A percentile compares a stretch with the other conserved stretches of the same genome.
Conservation (phyloP, 73 alveolate species). For the Effrenium voratum region DNA sequence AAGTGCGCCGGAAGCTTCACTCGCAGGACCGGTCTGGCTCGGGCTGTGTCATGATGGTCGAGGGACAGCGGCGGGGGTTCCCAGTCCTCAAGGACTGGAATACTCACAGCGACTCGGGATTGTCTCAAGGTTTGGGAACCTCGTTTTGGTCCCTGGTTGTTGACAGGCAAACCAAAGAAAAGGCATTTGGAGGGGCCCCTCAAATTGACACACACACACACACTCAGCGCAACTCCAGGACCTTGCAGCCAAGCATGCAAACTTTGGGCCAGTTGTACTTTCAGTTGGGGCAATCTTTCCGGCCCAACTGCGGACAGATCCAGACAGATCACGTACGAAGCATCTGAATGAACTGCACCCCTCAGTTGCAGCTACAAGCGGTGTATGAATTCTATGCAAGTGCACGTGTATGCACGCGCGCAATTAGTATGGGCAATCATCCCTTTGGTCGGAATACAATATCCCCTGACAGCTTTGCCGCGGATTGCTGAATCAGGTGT, state of each 20-base stretch:
- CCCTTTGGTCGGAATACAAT: not conserved
- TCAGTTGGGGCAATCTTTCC: no score
- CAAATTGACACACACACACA: no score
- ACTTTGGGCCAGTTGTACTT: no score
- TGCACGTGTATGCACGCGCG: not conserved
- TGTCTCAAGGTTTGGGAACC: no score
- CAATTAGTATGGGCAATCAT: not conserved
- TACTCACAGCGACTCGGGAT: no score
- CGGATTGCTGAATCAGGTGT: constrained; percentile 18
- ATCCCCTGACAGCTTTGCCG: not conserved
- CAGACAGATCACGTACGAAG: not conserved
- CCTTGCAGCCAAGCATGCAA: no score
- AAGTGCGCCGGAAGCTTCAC: no score
- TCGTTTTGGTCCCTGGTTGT: no score
- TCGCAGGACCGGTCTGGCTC: constrained; percentile 68
- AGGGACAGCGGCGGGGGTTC: constrained; percentile 2
- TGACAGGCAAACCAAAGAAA: no score
- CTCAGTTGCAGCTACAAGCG: not conserved
- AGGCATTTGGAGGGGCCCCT: no score
- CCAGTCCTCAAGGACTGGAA: no score
- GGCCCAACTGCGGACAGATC: not conserved
- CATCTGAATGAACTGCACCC: not conserved
- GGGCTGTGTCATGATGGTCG: constrained; percentile 53
- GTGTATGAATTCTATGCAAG: not conserved
- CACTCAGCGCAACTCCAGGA: no score